phyloP scores from a whole-genome alignment of 2,329 filamentous ascomycete genomes.

The Colletotrichum orbiculare region DNA sequence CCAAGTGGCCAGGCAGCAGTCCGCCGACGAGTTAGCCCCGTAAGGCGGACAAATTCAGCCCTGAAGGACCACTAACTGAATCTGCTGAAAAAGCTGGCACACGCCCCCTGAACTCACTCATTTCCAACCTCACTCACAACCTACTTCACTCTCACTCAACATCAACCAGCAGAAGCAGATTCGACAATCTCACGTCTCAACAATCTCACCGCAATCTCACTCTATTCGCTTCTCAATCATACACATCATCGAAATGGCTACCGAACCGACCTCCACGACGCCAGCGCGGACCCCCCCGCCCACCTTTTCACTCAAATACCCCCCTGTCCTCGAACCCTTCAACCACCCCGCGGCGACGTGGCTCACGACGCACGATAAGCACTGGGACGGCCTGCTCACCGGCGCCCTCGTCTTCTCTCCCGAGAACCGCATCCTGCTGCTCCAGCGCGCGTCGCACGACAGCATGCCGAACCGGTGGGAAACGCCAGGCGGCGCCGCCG shows the following conservation, averaged over 20 bases:
- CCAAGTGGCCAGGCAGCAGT: neutral
- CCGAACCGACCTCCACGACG: neutral
- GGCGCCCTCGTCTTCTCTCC: slow-evolving; percentile 50
- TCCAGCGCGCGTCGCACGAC: slow-evolving; percentile 58
- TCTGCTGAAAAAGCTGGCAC: neutral
- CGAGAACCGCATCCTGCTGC: slow-evolving; percentile 51
- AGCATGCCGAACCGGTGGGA: slow-evolving; percentile 60
- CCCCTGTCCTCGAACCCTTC: slow-evolving; percentile 36
- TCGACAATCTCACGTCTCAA: too few relatives aligned
- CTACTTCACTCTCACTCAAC: neutral
- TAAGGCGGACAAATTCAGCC: slow-evolving; percentile 4
- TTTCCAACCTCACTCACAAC: neutral
- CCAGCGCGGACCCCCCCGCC: slow-evolving; percentile 16
- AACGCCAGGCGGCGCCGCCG: slow-evolving; percentile 59
- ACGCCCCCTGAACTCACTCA: too few relatives aligned
- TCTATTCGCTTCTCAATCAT: too few relatives aligned
- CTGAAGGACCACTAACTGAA: neutral
- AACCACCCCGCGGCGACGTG: slow-evolving; percentile 36
- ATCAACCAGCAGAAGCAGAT: neutral
- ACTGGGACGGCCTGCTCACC: slow-evolving; percentile 44
- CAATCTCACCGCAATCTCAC: too few relatives aligned
- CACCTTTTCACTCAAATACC: slow-evolving; percentile 34
- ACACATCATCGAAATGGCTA: neutral
- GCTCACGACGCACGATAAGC: slow-evolving; percentile 31
- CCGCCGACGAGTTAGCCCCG: neutral